phyloP scores from a whole-genome alignment of 257 asterid genomes.

The Fraxinus cuspidata region DNA sequence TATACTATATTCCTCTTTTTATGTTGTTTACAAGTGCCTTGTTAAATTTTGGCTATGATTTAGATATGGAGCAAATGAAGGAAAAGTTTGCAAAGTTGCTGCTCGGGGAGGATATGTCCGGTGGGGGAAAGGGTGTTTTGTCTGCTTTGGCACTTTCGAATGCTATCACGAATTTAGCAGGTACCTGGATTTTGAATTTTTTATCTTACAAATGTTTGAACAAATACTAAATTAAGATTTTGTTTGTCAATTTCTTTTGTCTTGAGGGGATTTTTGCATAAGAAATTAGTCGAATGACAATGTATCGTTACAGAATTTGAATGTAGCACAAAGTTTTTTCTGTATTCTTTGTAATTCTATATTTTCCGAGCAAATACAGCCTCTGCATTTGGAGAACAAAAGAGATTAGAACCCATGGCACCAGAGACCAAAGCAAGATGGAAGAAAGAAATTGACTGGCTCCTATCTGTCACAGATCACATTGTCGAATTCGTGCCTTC shows the following conservation, averaged over 20 bases:
- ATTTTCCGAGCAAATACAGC: conserved; percentile 36
- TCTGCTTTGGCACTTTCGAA: conserved; percentile 56
- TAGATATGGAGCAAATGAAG: conserved; percentile 47
- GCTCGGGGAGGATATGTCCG: conserved; percentile 60
- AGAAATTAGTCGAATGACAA: no score
- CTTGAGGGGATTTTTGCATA: background rate
- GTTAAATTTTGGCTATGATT: background rate
- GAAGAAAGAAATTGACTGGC: conserved; percentile 65
- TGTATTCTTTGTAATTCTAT: background rate
- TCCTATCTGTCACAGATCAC: conserved; percentile 60
- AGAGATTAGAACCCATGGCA: conserved; percentile 57
- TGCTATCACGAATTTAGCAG: conserved; percentile 54
- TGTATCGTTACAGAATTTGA: no score
- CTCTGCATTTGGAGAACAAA: conserved; percentile 59
- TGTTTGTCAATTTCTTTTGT: background rate
- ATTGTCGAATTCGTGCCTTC: conserved; percentile 58
- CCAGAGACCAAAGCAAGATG: conserved; percentile 52
- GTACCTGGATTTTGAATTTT: conserved; percentile 20
- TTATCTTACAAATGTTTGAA: background rate
- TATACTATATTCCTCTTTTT: background rate
- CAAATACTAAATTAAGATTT: no score
- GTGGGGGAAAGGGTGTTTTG: conserved; percentile 60
- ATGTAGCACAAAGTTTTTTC: no score
- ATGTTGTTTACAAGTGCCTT: background rate
- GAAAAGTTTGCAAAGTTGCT: conserved; percentile 56